These are phyloP conservation scores for Entoloma clypeatum DNA, from an alignment of 1,284 basidiomycete genomes.

Conservation along the genomic window DNA sequence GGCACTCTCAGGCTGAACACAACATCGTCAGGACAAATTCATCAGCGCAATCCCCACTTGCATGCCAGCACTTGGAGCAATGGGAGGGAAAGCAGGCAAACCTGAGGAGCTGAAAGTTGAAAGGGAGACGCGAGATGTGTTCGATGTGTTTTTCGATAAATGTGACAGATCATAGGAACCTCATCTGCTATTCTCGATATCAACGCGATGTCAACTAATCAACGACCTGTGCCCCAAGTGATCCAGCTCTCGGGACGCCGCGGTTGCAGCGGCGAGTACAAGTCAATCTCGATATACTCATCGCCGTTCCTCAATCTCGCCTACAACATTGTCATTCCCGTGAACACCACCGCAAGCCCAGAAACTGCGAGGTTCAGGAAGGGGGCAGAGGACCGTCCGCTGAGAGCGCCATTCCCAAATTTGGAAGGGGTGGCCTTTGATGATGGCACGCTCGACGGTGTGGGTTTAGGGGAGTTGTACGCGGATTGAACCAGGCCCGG, in stretches of 20 bases:
- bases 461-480: conserved; percentile 7
- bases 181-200: not conserved
- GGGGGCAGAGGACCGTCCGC: conserved; percentile 5
- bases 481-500: conserved; percentile 16
- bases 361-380: conserved; percentile 6
- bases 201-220: not conserved
- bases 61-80: no score
- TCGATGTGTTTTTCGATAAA: no score
- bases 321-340: not conserved
- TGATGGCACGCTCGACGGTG: conserved; percentile 5
- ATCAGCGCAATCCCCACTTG: no score
- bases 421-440: conserved; percentile 1
- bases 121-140: no score
- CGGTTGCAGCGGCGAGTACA: conserved; percentile 1
- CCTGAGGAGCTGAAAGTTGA: no score
- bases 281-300: not conserved
- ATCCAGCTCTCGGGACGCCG: conserved; percentile 16
- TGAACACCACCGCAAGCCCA: conserved; percentile 10
- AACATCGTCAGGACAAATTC: no score
- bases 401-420: conserved; percentile 9
- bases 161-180: no score
- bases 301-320: not conserved
- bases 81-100: no score
- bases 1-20: no score
- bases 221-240: conserved; percentile 10